These are phyloP conservation scores for Avena insularis DNA, from an alignment of 176 grass and related monocot genomes.

Conservation along the genomic window DNA sequence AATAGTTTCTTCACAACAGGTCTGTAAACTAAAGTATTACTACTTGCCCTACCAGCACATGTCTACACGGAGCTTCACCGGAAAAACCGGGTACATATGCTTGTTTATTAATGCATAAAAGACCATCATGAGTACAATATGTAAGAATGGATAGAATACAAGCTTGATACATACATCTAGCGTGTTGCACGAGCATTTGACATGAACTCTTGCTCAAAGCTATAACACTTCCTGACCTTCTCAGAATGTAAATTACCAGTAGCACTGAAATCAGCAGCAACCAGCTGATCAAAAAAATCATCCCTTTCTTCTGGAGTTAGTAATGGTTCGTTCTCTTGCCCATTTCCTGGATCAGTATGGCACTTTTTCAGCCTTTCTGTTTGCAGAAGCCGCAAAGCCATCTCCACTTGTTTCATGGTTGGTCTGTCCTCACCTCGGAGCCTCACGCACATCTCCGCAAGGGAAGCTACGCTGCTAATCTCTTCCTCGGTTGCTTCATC, in stretches of 20 bases:
- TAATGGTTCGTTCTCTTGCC: neutral
- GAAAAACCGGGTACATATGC: neutral
- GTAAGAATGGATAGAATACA: neutral
- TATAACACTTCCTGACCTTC: neutral
- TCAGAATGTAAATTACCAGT: neutral
- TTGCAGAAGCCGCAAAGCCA: neutral
- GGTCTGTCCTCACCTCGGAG: neutral
- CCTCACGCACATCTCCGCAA: neutral
- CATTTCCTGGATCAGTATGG: neutral
- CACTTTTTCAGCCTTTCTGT: neutral
- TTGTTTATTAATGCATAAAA: neutral
- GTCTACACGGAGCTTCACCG: neutral
- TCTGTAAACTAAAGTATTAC: neutral
- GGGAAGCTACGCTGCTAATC: neutral
- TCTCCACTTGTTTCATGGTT: neutral
- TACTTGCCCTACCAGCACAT: neutral
- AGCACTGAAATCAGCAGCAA: neutral
- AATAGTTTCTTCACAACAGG: neutral
- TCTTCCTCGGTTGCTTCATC: conserved; percentile 4
- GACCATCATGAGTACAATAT: neutral
- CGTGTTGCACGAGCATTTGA: neutral
- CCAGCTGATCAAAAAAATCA: neutral
- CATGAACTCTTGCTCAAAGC: neutral
- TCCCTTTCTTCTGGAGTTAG: neutral
- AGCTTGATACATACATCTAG: neutral